Evolutionary conservation across 805 yeast genomes (phyloP), one percentile per base, ranked within the genome.

Genomic region (Barnettozyma botsteinii): DNA sequence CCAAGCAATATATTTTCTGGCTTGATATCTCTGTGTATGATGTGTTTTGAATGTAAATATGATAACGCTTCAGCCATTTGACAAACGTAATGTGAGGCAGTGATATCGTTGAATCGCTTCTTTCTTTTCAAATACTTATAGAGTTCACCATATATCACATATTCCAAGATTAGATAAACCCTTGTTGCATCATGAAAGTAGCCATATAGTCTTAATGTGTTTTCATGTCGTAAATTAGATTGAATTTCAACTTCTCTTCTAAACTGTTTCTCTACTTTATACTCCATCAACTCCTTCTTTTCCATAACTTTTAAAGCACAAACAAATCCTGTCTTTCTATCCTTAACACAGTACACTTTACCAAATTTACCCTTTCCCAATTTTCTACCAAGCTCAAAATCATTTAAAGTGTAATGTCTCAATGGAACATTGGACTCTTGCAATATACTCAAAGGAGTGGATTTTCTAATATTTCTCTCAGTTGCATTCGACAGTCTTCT

Each of bases 291-390:
- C 48, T 89, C 97, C 39, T 70, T 69, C 61, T 88, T 91, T 43
- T 80, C 79, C 96, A 93, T 86, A 4, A 82, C 93, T 57, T 93
- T 91, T 52, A 91, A 64, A 1, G 98, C 98, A 59, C 94, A 85
- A 2, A 91, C 70, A 56, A 76, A 85, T 2, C 94, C 95, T 0
- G 86, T 73, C 26, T 64, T 54, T 48, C 75, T 79, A 57, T 88
- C 96, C 41, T 73, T 72, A 8, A 83, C 97, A 56, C 96, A 85
- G 61, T 87, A 89, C 1, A 93, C 98, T 52, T 77, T 79, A 8
- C 98, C 98, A 53, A 89, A 80, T 59, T 88, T 87, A 7, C 98
- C 98, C 56, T 85, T 87, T 0, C 98, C 98, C 35, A 91, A 69
- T 42, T 82, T 79, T 39, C 80, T 74, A 14, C 97, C 98, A 31